phyloP scores from a whole-genome alignment of 2,329 filamentous ascomycete genomes.

The Penicillium frequentans region DNA sequence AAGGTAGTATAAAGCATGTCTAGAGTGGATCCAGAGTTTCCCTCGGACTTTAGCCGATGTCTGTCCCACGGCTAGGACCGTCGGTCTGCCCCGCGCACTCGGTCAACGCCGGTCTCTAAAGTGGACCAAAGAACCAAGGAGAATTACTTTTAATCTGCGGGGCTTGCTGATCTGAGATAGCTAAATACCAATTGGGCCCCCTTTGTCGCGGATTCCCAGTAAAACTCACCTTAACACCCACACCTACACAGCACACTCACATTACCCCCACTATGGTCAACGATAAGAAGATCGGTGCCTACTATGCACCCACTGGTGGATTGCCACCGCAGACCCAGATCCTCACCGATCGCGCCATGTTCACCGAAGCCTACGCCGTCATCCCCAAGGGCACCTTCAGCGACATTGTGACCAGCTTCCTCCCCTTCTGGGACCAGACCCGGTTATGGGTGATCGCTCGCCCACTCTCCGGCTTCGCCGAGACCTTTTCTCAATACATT shows the following conservation, averaged over 20 bases:
- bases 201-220: not conserved
- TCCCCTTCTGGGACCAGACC: conserved; percentile 27
- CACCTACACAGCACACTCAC: not conserved
- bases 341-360: conserved; percentile 28
- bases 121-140: conserved; percentile 4
- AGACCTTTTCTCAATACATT: conserved; percentile 29
- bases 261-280: conserved; percentile 17
- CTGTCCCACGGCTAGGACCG: not conserved
- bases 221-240: not conserved
- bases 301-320: conserved; percentile 26
- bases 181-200: not conserved
- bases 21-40: not conserved
- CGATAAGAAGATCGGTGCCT: conserved; percentile 37
- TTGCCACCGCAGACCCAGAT: conserved; percentile 24
- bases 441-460: conserved; percentile 27
- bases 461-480: conserved; percentile 25
- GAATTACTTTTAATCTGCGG: conserved; percentile 6
- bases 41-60: not conserved
- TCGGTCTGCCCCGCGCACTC: conserved; percentile 8
- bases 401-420: conserved; percentile 27
- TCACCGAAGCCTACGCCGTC: conserved; percentile 25
- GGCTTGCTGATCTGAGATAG: not conserved
- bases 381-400: conserved; percentile 25
- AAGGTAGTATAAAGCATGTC: no score
- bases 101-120: conserved; percentile 6